Evolutionary conservation across 441 rosid species (phyloP).

Genomic region (Brassica hybrid): DNA sequence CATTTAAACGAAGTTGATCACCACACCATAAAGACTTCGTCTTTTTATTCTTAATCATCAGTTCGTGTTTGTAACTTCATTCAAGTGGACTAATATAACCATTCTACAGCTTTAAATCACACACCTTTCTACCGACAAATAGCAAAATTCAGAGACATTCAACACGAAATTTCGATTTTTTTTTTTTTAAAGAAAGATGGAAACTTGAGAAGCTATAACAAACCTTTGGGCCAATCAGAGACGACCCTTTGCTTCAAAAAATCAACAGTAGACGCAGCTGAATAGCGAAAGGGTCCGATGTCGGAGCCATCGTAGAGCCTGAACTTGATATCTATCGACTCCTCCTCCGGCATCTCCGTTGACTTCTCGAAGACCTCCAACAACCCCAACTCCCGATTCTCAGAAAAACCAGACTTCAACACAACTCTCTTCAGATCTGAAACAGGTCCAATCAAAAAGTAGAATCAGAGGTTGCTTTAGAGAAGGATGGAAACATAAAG

Average conservation of each 20-base stretch:
- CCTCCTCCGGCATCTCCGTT: conserved; percentile 86
- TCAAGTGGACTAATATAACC: neutral
- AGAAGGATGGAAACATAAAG: too few relatives aligned
- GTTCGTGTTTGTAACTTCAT: neutral
- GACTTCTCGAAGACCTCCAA: conserved; percentile 24
- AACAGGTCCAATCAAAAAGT: conserved; percentile 17
- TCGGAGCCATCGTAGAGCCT: conserved; percentile 94
- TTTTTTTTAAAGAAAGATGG: neutral
- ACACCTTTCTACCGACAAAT: neutral
- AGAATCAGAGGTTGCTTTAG: conserved; percentile 34
- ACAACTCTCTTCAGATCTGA: conserved; percentile 36
- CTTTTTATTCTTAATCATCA: neutral
- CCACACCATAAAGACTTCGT: neutral
- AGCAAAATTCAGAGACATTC: neutral
- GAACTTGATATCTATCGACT: conserved; percentile 80
- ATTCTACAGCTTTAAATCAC: too few relatives aligned
- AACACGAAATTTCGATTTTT: conserved; percentile 7
- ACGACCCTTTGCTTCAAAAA: conserved; percentile 87
- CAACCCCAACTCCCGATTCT: conserved; percentile 22
- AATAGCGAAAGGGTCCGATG: conserved; percentile 89
- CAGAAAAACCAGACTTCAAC: conserved; percentile 3
- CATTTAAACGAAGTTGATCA: neutral
- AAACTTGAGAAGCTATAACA: neutral
- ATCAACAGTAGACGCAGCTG: conserved; percentile 82
- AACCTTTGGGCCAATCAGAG: conserved; percentile 98